Evolutionary conservation across 2,329 filamentous ascomycete genomes (phyloP).

Genomic region (Aspergillus versicolor): DNA sequence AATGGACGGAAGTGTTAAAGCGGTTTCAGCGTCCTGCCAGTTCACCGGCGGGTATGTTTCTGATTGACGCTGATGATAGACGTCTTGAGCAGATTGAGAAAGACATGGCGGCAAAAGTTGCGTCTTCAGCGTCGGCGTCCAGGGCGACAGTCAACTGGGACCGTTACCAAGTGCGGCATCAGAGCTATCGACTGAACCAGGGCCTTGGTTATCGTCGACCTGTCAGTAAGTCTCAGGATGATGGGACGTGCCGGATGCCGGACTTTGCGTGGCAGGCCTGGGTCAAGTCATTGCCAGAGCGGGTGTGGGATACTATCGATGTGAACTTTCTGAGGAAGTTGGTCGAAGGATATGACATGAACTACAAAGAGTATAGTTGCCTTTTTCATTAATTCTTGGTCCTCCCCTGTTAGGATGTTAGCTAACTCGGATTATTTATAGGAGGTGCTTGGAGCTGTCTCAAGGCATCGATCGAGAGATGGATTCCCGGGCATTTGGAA

Average conservation of each 20-base stretch:
- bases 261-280: conserved; percentile 57
- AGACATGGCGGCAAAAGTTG: conserved; percentile 40
- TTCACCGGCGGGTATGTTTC: conserved; percentile 61
- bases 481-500: conserved; percentile 52
- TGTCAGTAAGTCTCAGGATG: conserved; percentile 60
- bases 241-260: conserved; percentile 52
- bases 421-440: conserved; percentile 14
- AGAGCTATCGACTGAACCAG: conserved; percentile 51
- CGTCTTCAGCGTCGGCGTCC: conserved; percentile 10
- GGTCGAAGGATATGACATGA: conserved; percentile 54
- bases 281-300: conserved; percentile 52
- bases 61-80: conserved; percentile 57
- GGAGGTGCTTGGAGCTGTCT: conserved; percentile 60
- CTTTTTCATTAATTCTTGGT: not conserved
- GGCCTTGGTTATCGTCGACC: conserved; percentile 56
- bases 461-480: conserved; percentile 68
- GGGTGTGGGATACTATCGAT: conserved; percentile 67
- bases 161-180: conserved; percentile 60
- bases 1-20: conserved; percentile 46
- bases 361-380: conserved; percentile 52
- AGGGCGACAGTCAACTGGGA: conserved; percentile 31
- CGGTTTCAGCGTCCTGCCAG: conserved; percentile 58
- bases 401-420: not conserved
- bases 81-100: conserved; percentile 53
- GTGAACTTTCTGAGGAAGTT: conserved; percentile 57